Conservation (phyloP, 176 grass and related monocot species). For the Thinopyrum elongatum region DNA sequence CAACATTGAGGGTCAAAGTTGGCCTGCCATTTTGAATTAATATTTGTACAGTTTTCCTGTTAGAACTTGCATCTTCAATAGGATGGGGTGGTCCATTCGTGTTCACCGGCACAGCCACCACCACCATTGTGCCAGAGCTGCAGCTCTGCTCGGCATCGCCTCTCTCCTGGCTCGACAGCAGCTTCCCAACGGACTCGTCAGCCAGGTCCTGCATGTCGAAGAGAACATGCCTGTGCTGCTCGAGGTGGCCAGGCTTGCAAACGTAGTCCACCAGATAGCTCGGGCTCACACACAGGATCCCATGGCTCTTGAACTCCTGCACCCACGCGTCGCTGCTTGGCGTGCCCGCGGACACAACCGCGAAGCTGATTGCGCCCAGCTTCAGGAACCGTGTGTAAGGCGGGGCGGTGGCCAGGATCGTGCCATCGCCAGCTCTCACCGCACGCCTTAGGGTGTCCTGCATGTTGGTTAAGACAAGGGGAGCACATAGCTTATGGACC, state of each 20-base stretch:
- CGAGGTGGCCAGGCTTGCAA: slow-evolving; percentile 70
- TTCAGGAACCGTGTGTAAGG: slow-evolving; percentile 73
- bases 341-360: slow-evolving; percentile 50
- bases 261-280: slow-evolving; percentile 88
- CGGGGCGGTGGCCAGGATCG: slow-evolving; percentile 73
- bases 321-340: slow-evolving; percentile 57
- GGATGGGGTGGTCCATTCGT: too few species aligned
- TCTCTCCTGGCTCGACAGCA: background rate
- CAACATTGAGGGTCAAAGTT: background rate
- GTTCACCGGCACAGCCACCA: too few species aligned
- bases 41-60: background rate
- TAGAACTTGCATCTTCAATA: too few species aligned
- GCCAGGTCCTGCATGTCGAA: slow-evolving; percentile 67
- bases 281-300: slow-evolving; percentile 66
- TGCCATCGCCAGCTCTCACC: slow-evolving; percentile 76
- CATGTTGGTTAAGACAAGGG: background rate
- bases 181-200: slow-evolving; percentile 54
- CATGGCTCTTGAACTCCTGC: slow-evolving; percentile 57
- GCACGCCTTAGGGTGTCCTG: slow-evolving; percentile 87
- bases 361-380: slow-evolving; percentile 39
- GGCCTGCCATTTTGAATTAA: background rate
- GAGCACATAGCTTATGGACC: background rate
- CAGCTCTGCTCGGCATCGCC: too few species aligned
- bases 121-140: too few species aligned
- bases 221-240: slow-evolving; percentile 62